A percentile compares a stretch with the other conserved stretches of the same genome.
Evolutionary conservation across 495 filamentous ascomycete genomes (phyloP).

Genomic region (Aspergillus kassunensis): DNA sequence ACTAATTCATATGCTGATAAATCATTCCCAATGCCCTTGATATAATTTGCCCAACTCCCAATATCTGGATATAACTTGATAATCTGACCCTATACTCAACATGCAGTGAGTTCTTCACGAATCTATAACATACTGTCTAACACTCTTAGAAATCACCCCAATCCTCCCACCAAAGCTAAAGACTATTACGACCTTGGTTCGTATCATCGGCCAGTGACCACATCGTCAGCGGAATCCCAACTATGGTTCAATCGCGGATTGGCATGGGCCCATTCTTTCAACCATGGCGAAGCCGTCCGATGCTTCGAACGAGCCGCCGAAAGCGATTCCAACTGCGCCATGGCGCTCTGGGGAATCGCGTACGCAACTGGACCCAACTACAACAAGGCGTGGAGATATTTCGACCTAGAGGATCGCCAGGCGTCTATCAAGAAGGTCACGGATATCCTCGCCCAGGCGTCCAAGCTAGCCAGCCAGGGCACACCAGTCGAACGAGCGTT

Average conservation of each 20-base stretch:
- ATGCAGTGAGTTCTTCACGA: too few species aligned
- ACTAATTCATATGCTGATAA: too few species aligned
- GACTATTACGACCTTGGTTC: slow-evolving; percentile 52
- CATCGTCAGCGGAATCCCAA: slow-evolving; percentile 26
- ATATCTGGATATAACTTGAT: too few species aligned
- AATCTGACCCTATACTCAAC: too few species aligned
- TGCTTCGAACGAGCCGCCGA: slow-evolving; percentile 40
- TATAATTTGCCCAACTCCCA: too few species aligned
- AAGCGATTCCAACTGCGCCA: slow-evolving; percentile 49
- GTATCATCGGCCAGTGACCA: slow-evolving; percentile 43
- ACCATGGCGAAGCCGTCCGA: slow-evolving; percentile 19
- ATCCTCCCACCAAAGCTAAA: too few species aligned
- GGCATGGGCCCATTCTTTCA: slow-evolving; percentile 25
- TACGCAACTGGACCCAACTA: slow-evolving; percentile 66
- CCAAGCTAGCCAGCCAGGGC: background rate
- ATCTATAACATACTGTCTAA: too few species aligned
- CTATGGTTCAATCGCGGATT: slow-evolving; percentile 26
- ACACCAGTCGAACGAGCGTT: slow-evolving; percentile 48
- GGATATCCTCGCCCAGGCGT: too few species aligned
- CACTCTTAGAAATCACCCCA: too few species aligned
- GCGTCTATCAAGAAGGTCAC: too few species aligned
- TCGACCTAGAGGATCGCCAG: slow-evolving; percentile 35
- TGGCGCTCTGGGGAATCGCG: slow-evolving; percentile 66
- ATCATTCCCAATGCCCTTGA: too few species aligned
- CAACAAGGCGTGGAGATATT: slow-evolving; percentile 67